phyloP scores from a whole-genome alignment of 441 rosid species.

The Populus tomentosa region DNA sequence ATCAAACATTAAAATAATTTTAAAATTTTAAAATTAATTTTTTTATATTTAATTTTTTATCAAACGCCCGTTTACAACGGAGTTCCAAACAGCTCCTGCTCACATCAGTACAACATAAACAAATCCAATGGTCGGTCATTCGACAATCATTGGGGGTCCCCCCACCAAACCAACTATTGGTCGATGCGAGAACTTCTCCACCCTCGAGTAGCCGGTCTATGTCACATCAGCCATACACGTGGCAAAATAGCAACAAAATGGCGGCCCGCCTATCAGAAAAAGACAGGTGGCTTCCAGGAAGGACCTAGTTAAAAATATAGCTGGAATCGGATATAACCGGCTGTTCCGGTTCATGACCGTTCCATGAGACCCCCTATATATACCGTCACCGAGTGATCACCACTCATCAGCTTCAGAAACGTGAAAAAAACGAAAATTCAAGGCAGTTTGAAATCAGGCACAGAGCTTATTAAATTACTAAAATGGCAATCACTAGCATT shows the following conservation, averaged over 20 bases:
- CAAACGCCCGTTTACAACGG: not conserved
- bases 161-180: slow-evolving; percentile 10
- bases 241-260: slow-evolving; percentile 19
- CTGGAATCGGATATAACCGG: slow-evolving; percentile 16
- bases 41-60: too few species aligned
- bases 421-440: not conserved
- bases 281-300: slow-evolving; percentile 20
- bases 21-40: too few species aligned
- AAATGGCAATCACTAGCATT: slow-evolving; percentile 70
- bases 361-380: slow-evolving; percentile 27
- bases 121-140: slow-evolving; percentile 50
- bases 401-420: not conserved
- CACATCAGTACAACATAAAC: slow-evolving; percentile 27
- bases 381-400: not conserved
- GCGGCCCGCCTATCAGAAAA: slow-evolving; percentile 35
- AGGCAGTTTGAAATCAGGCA: slow-evolving; percentile 4
- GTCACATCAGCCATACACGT: slow-evolving; percentile 36
- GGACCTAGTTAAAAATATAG: not conserved
- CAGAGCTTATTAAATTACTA: not conserved
- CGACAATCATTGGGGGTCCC: slow-evolving; percentile 36
- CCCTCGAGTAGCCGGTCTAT: slow-evolving; percentile 17
- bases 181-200: slow-evolving; percentile 23
- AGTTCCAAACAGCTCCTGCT: slow-evolving; percentile 17
- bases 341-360: not conserved
- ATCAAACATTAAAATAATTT: too few species aligned